Evolutionary conservation across 352 stramenopile genomes (phyloP).

Genomic region (Globisporangium mamillatum): DNA sequence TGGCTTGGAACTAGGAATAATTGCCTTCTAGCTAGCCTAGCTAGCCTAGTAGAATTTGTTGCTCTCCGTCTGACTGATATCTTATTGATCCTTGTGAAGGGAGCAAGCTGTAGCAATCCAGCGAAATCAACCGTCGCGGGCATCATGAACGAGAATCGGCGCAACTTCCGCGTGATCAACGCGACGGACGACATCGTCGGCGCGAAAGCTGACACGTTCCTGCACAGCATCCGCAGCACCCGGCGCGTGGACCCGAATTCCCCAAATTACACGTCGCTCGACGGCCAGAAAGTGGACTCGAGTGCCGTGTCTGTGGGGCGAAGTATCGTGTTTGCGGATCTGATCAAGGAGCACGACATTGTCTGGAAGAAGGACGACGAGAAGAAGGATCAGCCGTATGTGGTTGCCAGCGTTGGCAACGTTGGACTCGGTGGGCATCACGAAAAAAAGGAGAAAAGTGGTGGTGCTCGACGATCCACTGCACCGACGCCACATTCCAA

Average conservation of each 20-base stretch:
- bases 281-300: slow-evolving; percentile 56
- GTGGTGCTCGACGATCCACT: slow-evolving; percentile 25
- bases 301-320: slow-evolving; percentile 64
- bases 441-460: slow-evolving; percentile 16
- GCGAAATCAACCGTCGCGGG: slow-evolving; percentile 52
- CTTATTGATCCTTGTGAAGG: slow-evolving; percentile 6
- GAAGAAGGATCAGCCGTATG: slow-evolving; percentile 27
- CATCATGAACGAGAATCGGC: slow-evolving; percentile 57
- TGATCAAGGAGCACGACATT: slow-evolving; percentile 46
- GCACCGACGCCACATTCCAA: slow-evolving; percentile 9
- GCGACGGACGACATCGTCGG: slow-evolving; percentile 58
- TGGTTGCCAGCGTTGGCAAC: slow-evolving; percentile 56
- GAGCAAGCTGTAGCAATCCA: slow-evolving; percentile 47
- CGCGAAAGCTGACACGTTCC: slow-evolving; percentile 56
- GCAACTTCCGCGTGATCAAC: slow-evolving; percentile 59
- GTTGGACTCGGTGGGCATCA: slow-evolving; percentile 36
- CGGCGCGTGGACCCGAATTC: slow-evolving; percentile 66
- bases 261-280: slow-evolving; percentile 55
- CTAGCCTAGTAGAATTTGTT: too few relatives aligned
- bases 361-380: slow-evolving; percentile 25
- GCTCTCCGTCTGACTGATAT: too few relatives aligned
- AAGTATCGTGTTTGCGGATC: slow-evolving; percentile 64
- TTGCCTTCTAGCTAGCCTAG: too few relatives aligned
- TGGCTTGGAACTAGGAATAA: neutral
- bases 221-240: slow-evolving; percentile 67